phyloP scores from a whole-genome alignment of 257 asterid species.

The Asclepias syriaca region DNA sequence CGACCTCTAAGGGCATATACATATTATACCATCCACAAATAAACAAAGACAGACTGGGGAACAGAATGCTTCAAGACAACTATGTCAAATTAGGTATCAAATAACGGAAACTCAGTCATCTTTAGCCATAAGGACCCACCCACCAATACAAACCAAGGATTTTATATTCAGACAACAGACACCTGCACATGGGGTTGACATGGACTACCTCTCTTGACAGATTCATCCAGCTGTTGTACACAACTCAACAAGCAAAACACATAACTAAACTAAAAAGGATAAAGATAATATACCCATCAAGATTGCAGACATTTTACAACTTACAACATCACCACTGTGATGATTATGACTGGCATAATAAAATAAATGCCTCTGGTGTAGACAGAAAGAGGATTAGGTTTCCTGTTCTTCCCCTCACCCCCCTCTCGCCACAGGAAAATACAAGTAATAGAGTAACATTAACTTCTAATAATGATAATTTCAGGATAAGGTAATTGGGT shows the following conservation, averaged over 20 bases:
- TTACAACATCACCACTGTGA: not conserved
- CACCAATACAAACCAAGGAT: not conserved
- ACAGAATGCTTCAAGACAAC: not conserved
- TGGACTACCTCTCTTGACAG: slow-evolving; percentile 7
- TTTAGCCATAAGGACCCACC: slow-evolving; percentile 8
- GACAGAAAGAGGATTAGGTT: no score
- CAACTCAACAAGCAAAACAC: not conserved
- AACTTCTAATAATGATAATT: not conserved
- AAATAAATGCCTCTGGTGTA: no score
- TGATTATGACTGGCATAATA: not conserved
- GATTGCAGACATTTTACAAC: not conserved
- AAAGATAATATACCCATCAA: not conserved
- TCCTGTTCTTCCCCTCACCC: no score
- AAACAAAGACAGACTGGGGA: not conserved
- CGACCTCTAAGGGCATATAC: not conserved
- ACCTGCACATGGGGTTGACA: slow-evolving; percentile 19
- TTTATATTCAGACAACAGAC: slow-evolving; percentile 7
- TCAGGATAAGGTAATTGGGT: not conserved
- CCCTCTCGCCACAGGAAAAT: not conserved
- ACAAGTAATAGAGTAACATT: not conserved
- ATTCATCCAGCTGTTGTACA: slow-evolving; percentile 13
- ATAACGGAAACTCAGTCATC: slow-evolving; percentile 1
- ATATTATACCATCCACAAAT: not conserved
- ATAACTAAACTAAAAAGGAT: not conserved
- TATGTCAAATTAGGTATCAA: not conserved